A percentile compares a stretch with the other conserved stretches of the same genome.
Conservation (phyloP, 2,329 filamentous ascomycete genomes). For the Claviceps humidiphila region DNA sequence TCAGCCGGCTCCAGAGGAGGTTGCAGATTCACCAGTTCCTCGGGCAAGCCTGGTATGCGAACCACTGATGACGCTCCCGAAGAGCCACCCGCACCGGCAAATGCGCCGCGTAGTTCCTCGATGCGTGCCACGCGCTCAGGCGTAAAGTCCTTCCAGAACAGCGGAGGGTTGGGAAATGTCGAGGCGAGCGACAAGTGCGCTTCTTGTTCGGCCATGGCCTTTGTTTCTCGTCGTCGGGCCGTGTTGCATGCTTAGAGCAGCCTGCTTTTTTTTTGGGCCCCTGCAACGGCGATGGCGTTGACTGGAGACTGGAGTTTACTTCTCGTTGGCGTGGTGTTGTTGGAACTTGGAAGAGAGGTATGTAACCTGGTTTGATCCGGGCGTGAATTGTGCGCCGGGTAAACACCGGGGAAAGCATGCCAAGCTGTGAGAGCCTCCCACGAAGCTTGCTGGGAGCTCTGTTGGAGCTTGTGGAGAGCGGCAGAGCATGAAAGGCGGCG, state of each 20-base stretch:
- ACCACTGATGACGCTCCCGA: constrained; percentile 13
- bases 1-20: constrained; percentile 63
- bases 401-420: constrained; percentile 5
- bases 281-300: too few species aligned
- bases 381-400: constrained; percentile 6
- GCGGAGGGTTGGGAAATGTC: constrained; percentile 74
- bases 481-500: too few species aligned
- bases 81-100: constrained; percentile 17
- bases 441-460: too few species aligned
- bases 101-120: constrained; percentile 27
- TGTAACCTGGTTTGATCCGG: too few species aligned
- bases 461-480: too few species aligned
- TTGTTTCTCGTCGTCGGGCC: background rate
- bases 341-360: background rate
- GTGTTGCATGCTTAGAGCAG: too few species aligned
- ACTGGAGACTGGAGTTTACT: background rate
- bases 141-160: constrained; percentile 84
- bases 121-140: constrained; percentile 53
- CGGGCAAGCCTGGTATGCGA: constrained; percentile 40
- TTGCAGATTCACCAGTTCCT: constrained; percentile 63
- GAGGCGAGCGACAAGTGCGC: constrained; percentile 36
- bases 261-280: too few species aligned
- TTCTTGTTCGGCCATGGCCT: constrained; percentile 44
- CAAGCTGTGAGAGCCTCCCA: too few species aligned
- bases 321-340: background rate